These are phyloP conservation scores for Diplocarpon rosae DNA, from an alignment of 2,329 filamentous ascomycete species.

Conservation along the genomic window DNA sequence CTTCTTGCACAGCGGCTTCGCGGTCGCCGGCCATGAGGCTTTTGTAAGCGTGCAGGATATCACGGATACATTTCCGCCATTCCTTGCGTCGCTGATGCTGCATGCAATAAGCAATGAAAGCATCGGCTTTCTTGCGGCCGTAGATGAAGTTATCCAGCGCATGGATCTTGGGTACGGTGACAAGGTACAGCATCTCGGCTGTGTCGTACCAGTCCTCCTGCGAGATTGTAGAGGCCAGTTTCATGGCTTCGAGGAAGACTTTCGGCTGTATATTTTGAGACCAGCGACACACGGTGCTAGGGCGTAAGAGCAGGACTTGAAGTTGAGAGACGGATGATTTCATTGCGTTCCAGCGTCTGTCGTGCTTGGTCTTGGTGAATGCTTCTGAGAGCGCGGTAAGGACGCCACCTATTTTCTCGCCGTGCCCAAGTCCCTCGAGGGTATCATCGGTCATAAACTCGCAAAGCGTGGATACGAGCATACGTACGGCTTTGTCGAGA, in stretches of 20 bases:
- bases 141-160: conserved; percentile 5
- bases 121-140: conserved; percentile 5
- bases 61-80: conserved; percentile 4
- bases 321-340: conserved; percentile 1
- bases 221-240: conserved; percentile 1
- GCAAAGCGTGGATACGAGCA: conserved; percentile 4
- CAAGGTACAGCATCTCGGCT: conserved; percentile 5
- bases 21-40: conserved; percentile 5
- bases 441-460: conserved; percentile 4
- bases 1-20: conserved; percentile 4
- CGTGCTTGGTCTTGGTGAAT: conserved; percentile 3
- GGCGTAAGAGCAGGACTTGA: conserved; percentile 1
- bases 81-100: conserved; percentile 4
- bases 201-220: conserved; percentile 5
- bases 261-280: conserved; percentile 4
- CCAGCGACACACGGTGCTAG: conserved; percentile 1
- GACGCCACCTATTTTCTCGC: conserved; percentile 2
- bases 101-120: conserved; percentile 5
- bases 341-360: conserved; percentile 2
- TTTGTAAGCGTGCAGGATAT: conserved; percentile 5
- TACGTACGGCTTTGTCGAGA: conserved; percentile 4
- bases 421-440: neutral
- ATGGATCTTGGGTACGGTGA: conserved; percentile 4
- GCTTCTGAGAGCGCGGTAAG: conserved; percentile 3
- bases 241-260: conserved; percentile 5